A percentile compares a stretch with the other conserved stretches of the same genome.
These are phyloP conservation scores for Boletus sp. DNA, from an alignment of 768 basidiomycete species.

Conservation along the genomic window DNA sequence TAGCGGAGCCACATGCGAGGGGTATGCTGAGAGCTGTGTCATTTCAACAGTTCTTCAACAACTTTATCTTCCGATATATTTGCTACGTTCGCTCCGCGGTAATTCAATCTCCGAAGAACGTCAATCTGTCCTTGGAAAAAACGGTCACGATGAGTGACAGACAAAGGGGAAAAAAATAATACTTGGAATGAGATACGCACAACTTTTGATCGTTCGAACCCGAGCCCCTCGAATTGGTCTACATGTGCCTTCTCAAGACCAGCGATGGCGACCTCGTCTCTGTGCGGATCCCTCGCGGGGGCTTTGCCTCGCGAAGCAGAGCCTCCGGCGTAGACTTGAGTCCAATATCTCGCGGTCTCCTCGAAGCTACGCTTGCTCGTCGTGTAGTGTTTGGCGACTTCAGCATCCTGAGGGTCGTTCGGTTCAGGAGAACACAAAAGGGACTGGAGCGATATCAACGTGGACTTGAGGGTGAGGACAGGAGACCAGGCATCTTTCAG, in stretches of 20 bases:
- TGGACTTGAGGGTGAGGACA: slow-evolving; percentile 93
- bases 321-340: slow-evolving; percentile 84
- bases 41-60: slow-evolving; percentile 82
- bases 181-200: slow-evolving; percentile 46
- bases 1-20: slow-evolving; percentile 18
- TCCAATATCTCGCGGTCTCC: slow-evolving; percentile 92
- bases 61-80: slow-evolving; percentile 81
- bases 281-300: slow-evolving; percentile 29
- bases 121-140: slow-evolving; percentile 57
- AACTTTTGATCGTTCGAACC: slow-evolving; percentile 80
- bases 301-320: slow-evolving; percentile 45
- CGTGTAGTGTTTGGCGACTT: slow-evolving; percentile 96
- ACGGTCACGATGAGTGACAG: slow-evolving; percentile 1
- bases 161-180: neutral
- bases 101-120: slow-evolving; percentile 83
- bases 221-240: slow-evolving; percentile 75
- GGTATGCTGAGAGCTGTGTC: slow-evolving; percentile 28
- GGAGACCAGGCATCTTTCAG: slow-evolving; percentile 90
- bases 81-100: slow-evolving; percentile 76
- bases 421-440: slow-evolving; percentile 93
- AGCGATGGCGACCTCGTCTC: slow-evolving; percentile 59
- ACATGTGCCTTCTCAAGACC: slow-evolving; percentile 84
- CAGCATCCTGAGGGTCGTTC: slow-evolving; percentile 95
- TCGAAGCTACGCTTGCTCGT: slow-evolving; percentile 86
- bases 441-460: slow-evolving; percentile 91